Base-by-base conservation (phyloP, 441 rosid genomes). In the Eutrema salsugineum region DNA sequence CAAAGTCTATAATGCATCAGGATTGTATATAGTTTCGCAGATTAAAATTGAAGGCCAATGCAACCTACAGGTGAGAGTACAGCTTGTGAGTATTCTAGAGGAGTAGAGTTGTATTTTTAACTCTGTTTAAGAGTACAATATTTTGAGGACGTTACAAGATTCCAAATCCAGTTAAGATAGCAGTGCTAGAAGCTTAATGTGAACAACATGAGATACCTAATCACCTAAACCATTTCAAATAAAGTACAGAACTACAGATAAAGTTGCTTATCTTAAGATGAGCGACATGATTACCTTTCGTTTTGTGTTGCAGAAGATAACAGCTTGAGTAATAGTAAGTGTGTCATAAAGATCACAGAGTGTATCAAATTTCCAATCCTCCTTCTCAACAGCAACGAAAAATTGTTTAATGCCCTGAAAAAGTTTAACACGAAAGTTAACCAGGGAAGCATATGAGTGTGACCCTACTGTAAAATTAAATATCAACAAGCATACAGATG, bases 321-420 rank as follows among this genome's bases (percentile, higher is more conserved):
- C 97, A 67, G 98, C 96, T 81, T 89, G 98, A 6, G 97, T 89
- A 59, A 94, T 89, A n/a, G 94, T 92, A 43, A 94, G 90, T 28
- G 97, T 92, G 64, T 94, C 98, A 76, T 94, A 92, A 63, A 91
- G 98, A 82, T 95, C 99, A 72, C 94, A 88, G 5, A 95, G 82
- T 0, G 98, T 95, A 78, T 95, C 99, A 81, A 95, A 95, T 77
- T 95, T 95, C 99, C 99, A 95, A 33, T 95, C 98, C 76, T 95
- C 99, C 64, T 85, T 85, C 85, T 95, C 98, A 74, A 95, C 99
- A 2, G 93, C 93, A 54, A 95, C 96, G 20, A 92, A 92, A 77
- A 89, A 95, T 72, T 95, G 98, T 78, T 91, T 95, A 79, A 92
- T 92, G 20, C 99, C 98, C 98, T 90, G 81, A 48, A 70, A 71